phyloP scores from a whole-genome alignment of 176 grass and related monocot species.

The Echinochloa phyllopogon region DNA sequence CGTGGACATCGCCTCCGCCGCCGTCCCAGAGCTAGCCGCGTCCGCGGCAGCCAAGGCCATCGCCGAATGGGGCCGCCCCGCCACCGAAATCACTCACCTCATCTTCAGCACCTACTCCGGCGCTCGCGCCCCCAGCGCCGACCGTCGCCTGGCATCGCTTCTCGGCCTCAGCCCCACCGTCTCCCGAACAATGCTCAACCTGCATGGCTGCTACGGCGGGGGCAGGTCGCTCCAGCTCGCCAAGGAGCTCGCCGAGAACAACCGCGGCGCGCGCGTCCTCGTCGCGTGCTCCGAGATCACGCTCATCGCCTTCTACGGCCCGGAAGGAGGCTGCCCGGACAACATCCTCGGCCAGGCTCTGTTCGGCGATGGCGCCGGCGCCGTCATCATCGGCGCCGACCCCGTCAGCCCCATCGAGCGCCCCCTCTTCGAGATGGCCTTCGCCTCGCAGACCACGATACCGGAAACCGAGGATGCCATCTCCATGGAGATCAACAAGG shows the following conservation, averaged over 20 bases:
- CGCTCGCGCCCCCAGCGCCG: slow-evolving; percentile 56
- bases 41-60: slow-evolving; percentile 58
- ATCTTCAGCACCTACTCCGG: slow-evolving; percentile 61
- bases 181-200: slow-evolving; percentile 49
- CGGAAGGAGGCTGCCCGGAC: neutral
- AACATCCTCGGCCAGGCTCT: slow-evolving; percentile 48
- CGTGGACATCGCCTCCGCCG: slow-evolving; percentile 45
- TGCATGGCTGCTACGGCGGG: slow-evolving; percentile 53
- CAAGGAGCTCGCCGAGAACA: slow-evolving; percentile 83
- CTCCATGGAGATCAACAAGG: slow-evolving; percentile 42
- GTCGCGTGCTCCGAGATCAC: slow-evolving; percentile 54
- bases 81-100: slow-evolving; percentile 68
- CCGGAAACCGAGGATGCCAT: slow-evolving; percentile 45
- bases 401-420: slow-evolving; percentile 35
- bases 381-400: slow-evolving; percentile 55
- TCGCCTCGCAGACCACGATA: slow-evolving; percentile 51
- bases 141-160: slow-evolving; percentile 48
- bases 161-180: slow-evolving; percentile 55
- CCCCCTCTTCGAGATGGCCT: slow-evolving; percentile 50
- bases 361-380: slow-evolving; percentile 45
- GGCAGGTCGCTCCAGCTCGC: slow-evolving; percentile 56
- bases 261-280: slow-evolving; percentile 43
- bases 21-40: slow-evolving; percentile 59
- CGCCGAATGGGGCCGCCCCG: slow-evolving; percentile 60
- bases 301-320: slow-evolving; percentile 46